phyloP scores from a whole-genome alignment of 2,329 filamentous ascomycete genomes.

The Pleoardoris graminearum region DNA sequence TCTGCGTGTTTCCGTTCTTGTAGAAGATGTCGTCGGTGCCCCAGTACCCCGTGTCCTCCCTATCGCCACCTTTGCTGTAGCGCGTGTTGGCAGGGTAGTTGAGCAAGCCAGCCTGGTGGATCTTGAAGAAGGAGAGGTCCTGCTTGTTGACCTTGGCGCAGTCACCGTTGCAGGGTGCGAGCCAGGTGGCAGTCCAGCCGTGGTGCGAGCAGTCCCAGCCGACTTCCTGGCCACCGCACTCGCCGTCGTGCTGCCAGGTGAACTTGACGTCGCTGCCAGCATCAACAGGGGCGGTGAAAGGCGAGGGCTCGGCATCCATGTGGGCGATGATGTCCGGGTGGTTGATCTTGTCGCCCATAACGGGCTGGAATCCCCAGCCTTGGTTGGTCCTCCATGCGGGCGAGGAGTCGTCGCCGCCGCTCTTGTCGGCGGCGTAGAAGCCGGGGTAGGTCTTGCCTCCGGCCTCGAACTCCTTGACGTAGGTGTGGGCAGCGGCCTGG shows the following conservation, averaged over 20 bases:
- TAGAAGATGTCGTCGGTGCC: slow-evolving; percentile 43
- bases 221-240: slow-evolving; percentile 28
- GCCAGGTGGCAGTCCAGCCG: slow-evolving; percentile 38
- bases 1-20: slow-evolving; percentile 36
- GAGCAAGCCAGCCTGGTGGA: slow-evolving; percentile 32
- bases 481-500: slow-evolving; percentile 5
- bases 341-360: slow-evolving; percentile 32
- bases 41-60: slow-evolving; percentile 36
- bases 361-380: slow-evolving; percentile 38
- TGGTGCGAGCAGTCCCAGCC: slow-evolving; percentile 42
- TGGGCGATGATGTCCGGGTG: slow-evolving; percentile 38
- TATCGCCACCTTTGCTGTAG: slow-evolving; percentile 23
- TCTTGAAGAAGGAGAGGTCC: slow-evolving; percentile 41
- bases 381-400: slow-evolving; percentile 41
- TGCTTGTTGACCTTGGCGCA: slow-evolving; percentile 37
- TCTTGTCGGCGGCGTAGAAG: slow-evolving; percentile 31
- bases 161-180: slow-evolving; percentile 41
- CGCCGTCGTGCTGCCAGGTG: slow-evolving; percentile 36
- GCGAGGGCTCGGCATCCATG: slow-evolving; percentile 33
- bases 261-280: slow-evolving; percentile 38
- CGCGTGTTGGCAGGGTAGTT: slow-evolving; percentile 34
- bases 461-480: slow-evolving; percentile 6
- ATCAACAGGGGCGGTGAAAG: slow-evolving; percentile 32
- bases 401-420: slow-evolving; percentile 29
- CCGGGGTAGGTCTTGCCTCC: slow-evolving; percentile 30